Percentiles rank a stretch among this genome's conserved stretches.
These are phyloP conservation scores for Dalbergia cochinchinensis DNA, from an alignment of 306 rosid species.

Conservation along the genomic window DNA sequence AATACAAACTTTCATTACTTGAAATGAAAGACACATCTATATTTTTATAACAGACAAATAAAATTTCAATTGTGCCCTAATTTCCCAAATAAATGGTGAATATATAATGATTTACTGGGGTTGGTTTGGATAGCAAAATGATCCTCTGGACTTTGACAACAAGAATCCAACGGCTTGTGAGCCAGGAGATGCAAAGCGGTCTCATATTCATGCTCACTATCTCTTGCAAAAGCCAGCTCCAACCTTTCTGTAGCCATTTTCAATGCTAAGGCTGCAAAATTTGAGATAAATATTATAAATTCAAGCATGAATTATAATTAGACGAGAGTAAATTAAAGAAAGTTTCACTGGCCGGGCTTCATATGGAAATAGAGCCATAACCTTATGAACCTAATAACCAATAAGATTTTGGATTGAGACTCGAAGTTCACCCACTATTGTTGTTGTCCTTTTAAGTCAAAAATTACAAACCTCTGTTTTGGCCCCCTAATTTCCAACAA, in stretches of 20 bases:
- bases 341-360: too few relatives aligned
- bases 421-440: too few relatives aligned
- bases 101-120: conserved; percentile 27
- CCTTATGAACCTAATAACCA: too few relatives aligned
- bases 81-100: not conserved
- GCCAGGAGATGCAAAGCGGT: conserved; percentile 51
- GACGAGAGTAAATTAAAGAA: not conserved
- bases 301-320: too few relatives aligned
- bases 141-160: not conserved
- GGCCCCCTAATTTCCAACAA: too few relatives aligned
- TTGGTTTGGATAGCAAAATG: not conserved
- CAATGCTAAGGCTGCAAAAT: conserved; percentile 43
- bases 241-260: not conserved
- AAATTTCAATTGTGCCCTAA: not conserved
- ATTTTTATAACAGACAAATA: not conserved
- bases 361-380: too few relatives aligned
- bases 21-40: not conserved
- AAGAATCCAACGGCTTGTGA: conserved; percentile 14
- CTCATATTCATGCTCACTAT: not conserved
- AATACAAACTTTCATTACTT: not conserved
- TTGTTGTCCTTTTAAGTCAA: too few relatives aligned
- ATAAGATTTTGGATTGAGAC: too few relatives aligned
- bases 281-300: too few relatives aligned
- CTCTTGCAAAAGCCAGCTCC: conserved; percentile 17
- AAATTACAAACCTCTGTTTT: too few relatives aligned